A percentile compares a stretch with the other conserved stretches of the same genome.
Evolutionary conservation across 23 red algal species (phyloP).

Genomic region (Gracilaria gracilis): DNA sequence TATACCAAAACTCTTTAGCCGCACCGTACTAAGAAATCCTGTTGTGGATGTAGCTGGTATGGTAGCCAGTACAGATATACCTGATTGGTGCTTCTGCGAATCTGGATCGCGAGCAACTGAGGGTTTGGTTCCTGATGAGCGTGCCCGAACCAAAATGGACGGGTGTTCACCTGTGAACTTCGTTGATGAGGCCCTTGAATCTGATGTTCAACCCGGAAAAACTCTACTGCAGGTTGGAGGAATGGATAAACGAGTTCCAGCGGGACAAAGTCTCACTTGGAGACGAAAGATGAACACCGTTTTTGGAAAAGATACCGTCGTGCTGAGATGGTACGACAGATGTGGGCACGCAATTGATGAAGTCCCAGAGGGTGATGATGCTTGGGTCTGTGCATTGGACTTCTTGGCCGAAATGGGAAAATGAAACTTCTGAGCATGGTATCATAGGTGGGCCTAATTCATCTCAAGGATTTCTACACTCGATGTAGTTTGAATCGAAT

Average conservation of each 20-base stretch:
- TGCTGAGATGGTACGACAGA: slow-evolving; percentile 73
- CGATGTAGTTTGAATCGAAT: too few species aligned
- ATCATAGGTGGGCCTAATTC: too few species aligned
- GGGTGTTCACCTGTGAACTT: slow-evolving; percentile 37
- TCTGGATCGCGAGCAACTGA: slow-evolving; percentile 36
- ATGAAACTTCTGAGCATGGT: background rate
- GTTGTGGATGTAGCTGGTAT: slow-evolving; percentile 93
- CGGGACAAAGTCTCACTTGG: slow-evolving; percentile 86
- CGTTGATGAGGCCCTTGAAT: slow-evolving; percentile 18
- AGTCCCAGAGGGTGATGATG: slow-evolving; percentile 84
- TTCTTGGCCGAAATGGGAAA: slow-evolving; percentile 63
- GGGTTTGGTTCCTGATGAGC: slow-evolving; percentile 18
- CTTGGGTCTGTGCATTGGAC: slow-evolving; percentile 86
- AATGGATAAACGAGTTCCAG: slow-evolving; percentile 84
- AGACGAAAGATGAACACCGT: slow-evolving; percentile 53
- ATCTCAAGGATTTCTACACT: too few species aligned
- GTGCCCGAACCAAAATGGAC: slow-evolving; percentile 35
- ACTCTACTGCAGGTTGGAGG: slow-evolving; percentile 88
- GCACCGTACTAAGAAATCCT: slow-evolving; percentile 90
- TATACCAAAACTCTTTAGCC: slow-evolving; percentile 51
- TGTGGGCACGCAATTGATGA: slow-evolving; percentile 86
- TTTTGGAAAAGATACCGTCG: slow-evolving; percentile 29
- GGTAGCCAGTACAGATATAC: slow-evolving; percentile 89
- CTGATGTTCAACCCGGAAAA: slow-evolving; percentile 12
- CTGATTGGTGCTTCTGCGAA: slow-evolving; percentile 97